Base-by-base conservation (phyloP, 2,329 filamentous ascomycete species). In the Penicillium sp. region DNA sequence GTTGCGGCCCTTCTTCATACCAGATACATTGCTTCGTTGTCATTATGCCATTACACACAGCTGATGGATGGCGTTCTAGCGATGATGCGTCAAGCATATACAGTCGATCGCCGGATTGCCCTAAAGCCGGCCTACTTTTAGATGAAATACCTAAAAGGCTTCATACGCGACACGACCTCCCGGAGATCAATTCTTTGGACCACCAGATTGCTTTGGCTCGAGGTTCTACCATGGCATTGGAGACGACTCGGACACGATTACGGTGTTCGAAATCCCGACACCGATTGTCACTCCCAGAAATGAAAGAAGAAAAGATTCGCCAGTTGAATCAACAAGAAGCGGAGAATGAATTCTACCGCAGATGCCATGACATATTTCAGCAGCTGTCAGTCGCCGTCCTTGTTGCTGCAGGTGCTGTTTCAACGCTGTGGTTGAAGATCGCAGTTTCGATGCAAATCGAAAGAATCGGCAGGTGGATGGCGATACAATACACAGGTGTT, bases 151-250 rank as follows among this genome's bases (percentile, higher is more conserved):
- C 6, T 24, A 3, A 24, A 24, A 24, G 24, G 14, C 43, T 45
- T 45, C 14, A 24, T 32, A 31, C 13, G 7, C 13, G 14, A 32
- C 43, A 46, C 47, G 50, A 58, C 32, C 51, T 52, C 29, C 56
- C 52, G 38, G 56, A 58, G 14, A 58, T 58, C 14, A 52, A 49
- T 45, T 45, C 46, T 29, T 43, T 57, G 29, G 55, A 57, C 40
- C 47, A 34, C 3, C 31, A 34, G 31, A 58, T 58, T 34, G 43
- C 43, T 24, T 31, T 54, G 34, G 48, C 43, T 42, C 52, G 51
- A 29, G 56, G 52, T n/a, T 54, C 52, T 21, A 58, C 48, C 21
- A 58, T 58, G 13, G 52, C 52, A 18, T 46, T 58, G 43, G 56
- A 58, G 45, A 52, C 48, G 18, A 55, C 51, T 16, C 56, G 52